A percentile compares a stretch with the other conserved stretches of the same genome.
Evolutionary conservation across 352 stramenopile genomes (phyloP).

Genomic region (Globisporangium orthogonon): DNA sequence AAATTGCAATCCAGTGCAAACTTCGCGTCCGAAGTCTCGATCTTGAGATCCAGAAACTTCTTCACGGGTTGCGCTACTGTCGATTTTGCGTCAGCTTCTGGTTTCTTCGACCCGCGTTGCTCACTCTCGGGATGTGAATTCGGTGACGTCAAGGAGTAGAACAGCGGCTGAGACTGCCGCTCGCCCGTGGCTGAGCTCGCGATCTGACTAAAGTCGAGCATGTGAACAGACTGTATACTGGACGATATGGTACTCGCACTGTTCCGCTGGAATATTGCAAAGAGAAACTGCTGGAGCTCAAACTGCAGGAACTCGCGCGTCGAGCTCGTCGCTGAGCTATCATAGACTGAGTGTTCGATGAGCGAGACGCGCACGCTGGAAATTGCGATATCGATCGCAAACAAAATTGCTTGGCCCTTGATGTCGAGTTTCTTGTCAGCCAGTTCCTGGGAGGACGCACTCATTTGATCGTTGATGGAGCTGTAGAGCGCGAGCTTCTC

Average conservation of each 20-base stretch:
- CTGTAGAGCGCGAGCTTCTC: conserved; percentile 57
- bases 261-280: conserved; percentile 54
- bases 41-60: conserved; percentile 41
- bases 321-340: conserved; percentile 3
- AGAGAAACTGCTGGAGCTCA: conserved; percentile 57
- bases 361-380: conserved; percentile 46
- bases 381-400: conserved; percentile 57
- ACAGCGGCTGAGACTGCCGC: conserved; percentile 25
- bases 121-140: not conserved
- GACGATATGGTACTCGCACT: conserved; percentile 42
- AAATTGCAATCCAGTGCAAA: conserved; percentile 52
- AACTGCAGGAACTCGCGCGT: conserved; percentile 64
- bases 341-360: conserved; percentile 16
- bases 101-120: not conserved
- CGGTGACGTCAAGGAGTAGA: conserved; percentile 21
- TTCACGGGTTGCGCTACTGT: conserved; percentile 11
- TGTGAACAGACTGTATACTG: conserved; percentile 53
- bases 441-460: conserved; percentile 39
- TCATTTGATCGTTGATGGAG: conserved; percentile 52
- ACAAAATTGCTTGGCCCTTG: conserved; percentile 49
- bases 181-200: conserved; percentile 1
- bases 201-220: conserved; percentile 59
- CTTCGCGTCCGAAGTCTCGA: conserved; percentile 48
- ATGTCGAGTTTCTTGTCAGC: conserved; percentile 35
- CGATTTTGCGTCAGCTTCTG: not conserved